These are phyloP conservation scores for Chlorella sp. DNA, from an alignment of 139 green algal species.

Conservation along the genomic window DNA sequence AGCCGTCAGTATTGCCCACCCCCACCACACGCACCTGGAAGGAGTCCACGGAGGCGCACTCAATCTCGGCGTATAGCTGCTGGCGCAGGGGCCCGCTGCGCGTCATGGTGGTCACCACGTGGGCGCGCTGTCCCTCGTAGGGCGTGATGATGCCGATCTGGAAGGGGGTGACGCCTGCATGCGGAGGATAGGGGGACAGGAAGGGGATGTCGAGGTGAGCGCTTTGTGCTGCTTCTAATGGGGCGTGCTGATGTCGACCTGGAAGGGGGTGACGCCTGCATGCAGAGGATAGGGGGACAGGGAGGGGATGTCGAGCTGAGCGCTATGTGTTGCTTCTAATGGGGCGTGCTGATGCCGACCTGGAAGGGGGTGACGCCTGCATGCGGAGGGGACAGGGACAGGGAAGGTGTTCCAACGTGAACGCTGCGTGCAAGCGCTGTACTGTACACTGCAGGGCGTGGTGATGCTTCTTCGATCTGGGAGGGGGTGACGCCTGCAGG, in stretches of 20 bases:
- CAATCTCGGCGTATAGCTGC: constrained; percentile 89
- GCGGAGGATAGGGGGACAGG: neutral
- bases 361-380: too few species aligned
- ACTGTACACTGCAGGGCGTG: constrained; percentile 98
- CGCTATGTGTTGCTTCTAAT: too few species aligned
- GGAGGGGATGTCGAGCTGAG: too few species aligned
- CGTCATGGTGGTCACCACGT: constrained; percentile 85
- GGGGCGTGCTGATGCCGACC: too few species aligned
- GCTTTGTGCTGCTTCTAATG: too few species aligned
- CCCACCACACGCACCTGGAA: constrained; percentile 70
- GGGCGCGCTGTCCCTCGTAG: constrained; percentile 97
- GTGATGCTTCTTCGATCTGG: constrained; percentile 98
- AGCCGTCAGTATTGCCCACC: neutral
- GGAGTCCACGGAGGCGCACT: constrained; percentile 83
- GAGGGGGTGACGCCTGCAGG: constrained; percentile 70
- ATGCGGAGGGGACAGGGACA: neutral
- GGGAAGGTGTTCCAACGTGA: too few species aligned
- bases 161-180: constrained; percentile 70
- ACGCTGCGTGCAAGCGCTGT: too few species aligned
- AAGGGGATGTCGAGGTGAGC: neutral
- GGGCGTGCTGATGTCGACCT: too few species aligned
- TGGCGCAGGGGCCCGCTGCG: constrained; percentile 81
- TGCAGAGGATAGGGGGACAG: too few species aligned
- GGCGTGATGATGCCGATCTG: constrained; percentile 99
- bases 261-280: too few species aligned